Conservation (phyloP, 257 asterid species). For the Nicotiana attenuata region DNA sequence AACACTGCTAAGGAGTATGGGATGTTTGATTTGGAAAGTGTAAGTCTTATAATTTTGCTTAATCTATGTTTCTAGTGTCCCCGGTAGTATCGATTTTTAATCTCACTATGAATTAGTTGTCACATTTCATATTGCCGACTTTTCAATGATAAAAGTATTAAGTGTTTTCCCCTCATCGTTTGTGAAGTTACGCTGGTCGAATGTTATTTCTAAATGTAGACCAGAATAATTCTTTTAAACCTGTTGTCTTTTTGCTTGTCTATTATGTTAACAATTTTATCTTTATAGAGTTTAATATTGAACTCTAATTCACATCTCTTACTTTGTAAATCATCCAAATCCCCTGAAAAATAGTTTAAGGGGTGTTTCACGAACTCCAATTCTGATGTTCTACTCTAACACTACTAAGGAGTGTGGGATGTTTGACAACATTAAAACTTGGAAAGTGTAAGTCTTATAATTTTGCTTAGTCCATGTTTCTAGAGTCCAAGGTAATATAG, state of each 20-base stretch:
- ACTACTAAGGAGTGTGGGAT: not conserved
- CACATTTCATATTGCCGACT: no score
- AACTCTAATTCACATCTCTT: no score
- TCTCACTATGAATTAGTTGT: not conserved
- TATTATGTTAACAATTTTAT: no score
- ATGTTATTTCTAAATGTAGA: no score
- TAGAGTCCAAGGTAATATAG: not conserved
- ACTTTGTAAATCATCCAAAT: no score
- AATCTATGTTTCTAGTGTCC: not conserved
- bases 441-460: not conserved
- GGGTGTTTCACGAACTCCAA: not conserved
- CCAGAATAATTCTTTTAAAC: no score
- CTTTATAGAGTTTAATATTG: no score
- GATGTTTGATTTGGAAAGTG: not conserved
- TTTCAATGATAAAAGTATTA: no score
- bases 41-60: not conserved
- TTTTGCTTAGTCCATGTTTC: not conserved
- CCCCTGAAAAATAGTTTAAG: no score
- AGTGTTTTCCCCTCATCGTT: no score
- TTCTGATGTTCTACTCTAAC: not conserved
- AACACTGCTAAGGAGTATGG: not conserved
- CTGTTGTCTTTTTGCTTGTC: no score
- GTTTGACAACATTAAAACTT: not conserved
- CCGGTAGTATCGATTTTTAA: not conserved
- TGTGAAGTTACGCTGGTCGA: no score